A percentile compares a stretch with the other conserved stretches of the same genome.
Evolutionary conservation across 306 rosid species (phyloP).

Genomic region (Luffa aegyptiaca): DNA sequence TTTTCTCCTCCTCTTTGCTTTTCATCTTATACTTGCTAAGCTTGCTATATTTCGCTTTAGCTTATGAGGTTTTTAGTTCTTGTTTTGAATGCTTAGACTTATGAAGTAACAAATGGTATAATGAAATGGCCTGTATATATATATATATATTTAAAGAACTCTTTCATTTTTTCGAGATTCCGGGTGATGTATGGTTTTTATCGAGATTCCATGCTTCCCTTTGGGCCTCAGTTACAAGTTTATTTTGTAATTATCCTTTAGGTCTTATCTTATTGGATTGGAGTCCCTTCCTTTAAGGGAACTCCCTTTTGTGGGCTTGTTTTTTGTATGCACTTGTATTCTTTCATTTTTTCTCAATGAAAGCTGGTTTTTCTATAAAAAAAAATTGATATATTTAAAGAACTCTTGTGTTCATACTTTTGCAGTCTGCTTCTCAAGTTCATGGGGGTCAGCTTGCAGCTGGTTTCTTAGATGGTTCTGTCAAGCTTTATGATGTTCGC

Average conservation of each 20-base stretch:
- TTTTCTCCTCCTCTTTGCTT: not conserved
- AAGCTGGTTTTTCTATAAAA: too few relatives aligned
- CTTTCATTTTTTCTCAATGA: too few relatives aligned
- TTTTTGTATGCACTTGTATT: too few relatives aligned
- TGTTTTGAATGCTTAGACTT: not conserved
- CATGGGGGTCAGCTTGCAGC: slow-evolving; percentile 94
- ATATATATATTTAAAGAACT: not conserved
- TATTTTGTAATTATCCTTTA: too few relatives aligned
- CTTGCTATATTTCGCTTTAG: not conserved
- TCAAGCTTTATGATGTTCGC: slow-evolving; percentile 79
- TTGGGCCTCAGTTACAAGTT: too few relatives aligned
- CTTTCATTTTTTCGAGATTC: not conserved
- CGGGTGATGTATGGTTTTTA: too few relatives aligned
- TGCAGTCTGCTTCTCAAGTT: slow-evolving; percentile 93
- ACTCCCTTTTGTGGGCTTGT: too few relatives aligned
- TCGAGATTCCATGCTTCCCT: too few relatives aligned
- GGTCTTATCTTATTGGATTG: too few relatives aligned
- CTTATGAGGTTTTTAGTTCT: not conserved
- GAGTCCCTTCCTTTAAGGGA: too few relatives aligned
- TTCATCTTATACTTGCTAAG: not conserved
- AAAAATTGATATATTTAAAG: not conserved
- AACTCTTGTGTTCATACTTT: not conserved
- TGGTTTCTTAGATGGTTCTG: slow-evolving; percentile 87
- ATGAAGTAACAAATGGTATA: not conserved
- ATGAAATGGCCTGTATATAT: not conserved